Evolutionary conservation across 768 basidiomycete species (phyloP).

Genomic region (Stropharia rugosoannulata): DNA sequence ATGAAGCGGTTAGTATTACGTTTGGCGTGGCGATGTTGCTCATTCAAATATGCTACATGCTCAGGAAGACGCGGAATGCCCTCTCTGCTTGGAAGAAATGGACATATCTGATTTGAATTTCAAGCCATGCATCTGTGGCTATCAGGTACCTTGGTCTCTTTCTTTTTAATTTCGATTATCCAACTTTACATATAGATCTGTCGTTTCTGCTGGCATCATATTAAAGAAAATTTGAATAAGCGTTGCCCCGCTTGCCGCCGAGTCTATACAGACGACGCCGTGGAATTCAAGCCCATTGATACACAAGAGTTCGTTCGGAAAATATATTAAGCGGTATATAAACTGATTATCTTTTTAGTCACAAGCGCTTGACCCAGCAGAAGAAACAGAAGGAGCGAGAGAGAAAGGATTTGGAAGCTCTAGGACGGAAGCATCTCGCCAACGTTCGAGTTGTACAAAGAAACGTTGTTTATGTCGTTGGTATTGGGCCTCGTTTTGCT

Average conservation of each 20-base stretch:
- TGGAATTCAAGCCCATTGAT: constrained; percentile 94
- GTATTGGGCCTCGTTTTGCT: constrained; percentile 90
- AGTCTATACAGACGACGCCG: constrained; percentile 87
- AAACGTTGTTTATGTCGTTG: constrained; percentile 94
- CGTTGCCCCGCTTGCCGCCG: constrained; percentile 96
- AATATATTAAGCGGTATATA: background rate
- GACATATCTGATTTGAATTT: constrained; percentile 99
- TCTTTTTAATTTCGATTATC: background rate
- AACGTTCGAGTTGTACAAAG: constrained; percentile 97
- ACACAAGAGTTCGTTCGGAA: constrained; percentile 81
- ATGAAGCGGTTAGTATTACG: constrained; percentile 64
- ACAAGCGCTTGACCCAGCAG: constrained; percentile 91
- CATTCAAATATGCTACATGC: constrained; percentile 11
- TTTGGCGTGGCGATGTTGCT: constrained; percentile 5
- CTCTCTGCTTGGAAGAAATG: constrained; percentile 98
- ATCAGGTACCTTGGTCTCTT: constrained; percentile 62
- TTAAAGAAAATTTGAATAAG: constrained; percentile 93
- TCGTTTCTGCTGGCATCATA: constrained; percentile 99
- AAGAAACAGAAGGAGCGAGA: constrained; percentile 95
- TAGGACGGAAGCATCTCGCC: constrained; percentile 82
- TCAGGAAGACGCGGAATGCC: constrained; percentile 97
- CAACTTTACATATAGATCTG: constrained; percentile 70
- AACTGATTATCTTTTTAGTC: constrained; percentile 45
- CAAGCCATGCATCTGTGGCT: constrained; percentile 98
- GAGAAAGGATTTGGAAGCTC: constrained; percentile 88